These are phyloP conservation scores for Stachybotrys echinatus DNA, from an alignment of 2,329 filamentous ascomycete species.

Conservation along the genomic window DNA sequence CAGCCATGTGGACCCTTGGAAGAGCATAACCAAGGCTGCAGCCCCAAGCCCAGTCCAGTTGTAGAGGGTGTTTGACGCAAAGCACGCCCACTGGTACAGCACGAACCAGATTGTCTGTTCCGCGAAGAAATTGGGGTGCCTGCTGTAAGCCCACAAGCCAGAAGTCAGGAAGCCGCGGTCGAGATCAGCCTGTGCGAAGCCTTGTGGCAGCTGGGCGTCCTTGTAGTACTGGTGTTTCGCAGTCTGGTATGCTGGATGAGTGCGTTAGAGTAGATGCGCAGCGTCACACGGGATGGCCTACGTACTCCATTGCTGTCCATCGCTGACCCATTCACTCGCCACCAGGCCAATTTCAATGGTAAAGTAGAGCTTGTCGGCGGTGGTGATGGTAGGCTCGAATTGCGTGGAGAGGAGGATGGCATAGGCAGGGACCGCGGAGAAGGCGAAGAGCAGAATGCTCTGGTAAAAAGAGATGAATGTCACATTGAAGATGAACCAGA, in stretches of 20 bases:
- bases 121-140: slow-evolving; percentile 92
- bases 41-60: slow-evolving; percentile 77
- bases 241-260: slow-evolving; percentile 61
- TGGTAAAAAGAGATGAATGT: slow-evolving; percentile 85
- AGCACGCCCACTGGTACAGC: slow-evolving; percentile 84
- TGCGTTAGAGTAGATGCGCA: background rate
- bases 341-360: slow-evolving; percentile 44
- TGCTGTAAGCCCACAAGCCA: slow-evolving; percentile 81
- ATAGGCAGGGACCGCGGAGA: slow-evolving; percentile 76
- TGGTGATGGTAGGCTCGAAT: slow-evolving; percentile 45
- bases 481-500: slow-evolving; percentile 82
- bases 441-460: slow-evolving; percentile 71
- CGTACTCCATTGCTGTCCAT: slow-evolving; percentile 88
- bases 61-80: slow-evolving; percentile 61
- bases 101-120: slow-evolving; percentile 89
- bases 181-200: slow-evolving; percentile 66
- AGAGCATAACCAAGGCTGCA: slow-evolving; percentile 67
- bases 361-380: slow-evolving; percentile 43
- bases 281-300: background rate
- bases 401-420: slow-evolving; percentile 69
- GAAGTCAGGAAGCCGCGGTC: slow-evolving; percentile 83
- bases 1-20: slow-evolving; percentile 83
- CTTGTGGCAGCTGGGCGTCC: slow-evolving; percentile 63
- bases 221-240: slow-evolving; percentile 74
- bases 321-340: slow-evolving; percentile 71